Evolutionary conservation across 768 basidiomycete genomes (phyloP).

Genomic region (Boletus pseudo-olivaceus): DNA sequence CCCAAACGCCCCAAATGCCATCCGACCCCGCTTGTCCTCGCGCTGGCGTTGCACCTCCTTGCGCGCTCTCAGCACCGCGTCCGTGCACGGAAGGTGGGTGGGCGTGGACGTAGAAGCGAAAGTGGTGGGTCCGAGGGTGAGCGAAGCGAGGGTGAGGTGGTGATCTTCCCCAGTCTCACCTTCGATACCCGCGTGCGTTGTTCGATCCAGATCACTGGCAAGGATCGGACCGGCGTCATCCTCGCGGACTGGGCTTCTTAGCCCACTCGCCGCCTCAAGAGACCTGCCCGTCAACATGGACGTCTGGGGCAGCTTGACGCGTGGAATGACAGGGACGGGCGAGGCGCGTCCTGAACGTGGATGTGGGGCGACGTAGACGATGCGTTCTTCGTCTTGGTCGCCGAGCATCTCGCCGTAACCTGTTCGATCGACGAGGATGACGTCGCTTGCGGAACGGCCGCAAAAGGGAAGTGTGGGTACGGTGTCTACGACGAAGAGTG

Average conservation of each 20-base stretch:
- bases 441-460: slow-evolving; percentile 15
- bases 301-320: slow-evolving; percentile 16
- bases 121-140: slow-evolving; percentile 15
- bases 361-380: slow-evolving; percentile 76
- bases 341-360: slow-evolving; percentile 40
- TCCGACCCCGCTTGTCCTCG: slow-evolving; percentile 10
- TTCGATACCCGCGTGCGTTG: background rate
- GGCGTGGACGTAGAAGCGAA: background rate
- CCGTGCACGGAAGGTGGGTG: slow-evolving; percentile 22
- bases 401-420: slow-evolving; percentile 16
- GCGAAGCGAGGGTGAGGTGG: slow-evolving; percentile 28
- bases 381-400: slow-evolving; percentile 44
- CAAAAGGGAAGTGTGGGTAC: slow-evolving; percentile 20
- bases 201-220: background rate
- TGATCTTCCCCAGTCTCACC: background rate
- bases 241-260: slow-evolving; percentile 10
- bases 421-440: slow-evolving; percentile 22
- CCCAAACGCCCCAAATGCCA: slow-evolving; percentile 46
- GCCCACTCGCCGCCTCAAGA: background rate
- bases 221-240: background rate
- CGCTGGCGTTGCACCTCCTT: slow-evolving; percentile 9
- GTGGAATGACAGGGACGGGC: slow-evolving; percentile 11
- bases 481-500: slow-evolving; percentile 40
- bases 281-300: slow-evolving; percentile 26
- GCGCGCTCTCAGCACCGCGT: slow-evolving; percentile 25